phyloP scores from a whole-genome alignment of 1,284 basidiomycete genomes.

The Sanguinoderma infundibulare region DNA sequence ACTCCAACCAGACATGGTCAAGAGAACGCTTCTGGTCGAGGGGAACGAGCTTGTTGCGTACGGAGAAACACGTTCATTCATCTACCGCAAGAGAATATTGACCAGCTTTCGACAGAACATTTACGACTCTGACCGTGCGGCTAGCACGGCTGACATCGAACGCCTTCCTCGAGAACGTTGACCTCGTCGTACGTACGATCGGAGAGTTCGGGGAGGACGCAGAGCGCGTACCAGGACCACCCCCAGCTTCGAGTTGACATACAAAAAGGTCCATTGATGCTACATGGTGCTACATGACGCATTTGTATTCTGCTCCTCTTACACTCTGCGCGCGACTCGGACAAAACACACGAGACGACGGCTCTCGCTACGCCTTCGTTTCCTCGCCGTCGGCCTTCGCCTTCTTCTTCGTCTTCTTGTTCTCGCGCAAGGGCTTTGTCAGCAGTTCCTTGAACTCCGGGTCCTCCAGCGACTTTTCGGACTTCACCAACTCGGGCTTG shows the following conservation, averaged over 20 bases:
- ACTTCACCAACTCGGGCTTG: conserved; percentile 88
- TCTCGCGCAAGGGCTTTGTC: conserved; percentile 82
- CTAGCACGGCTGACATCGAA: conserved; percentile 84
- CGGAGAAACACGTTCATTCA: conserved; percentile 24
- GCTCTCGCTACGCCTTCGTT: conserved; percentile 35
- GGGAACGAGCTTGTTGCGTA: conserved; percentile 75
- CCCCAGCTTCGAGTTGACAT: conserved; percentile 9
- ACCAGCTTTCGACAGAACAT: conserved; percentile 51
- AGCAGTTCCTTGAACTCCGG: conserved; percentile 83
- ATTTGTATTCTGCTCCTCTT: conserved; percentile 20
- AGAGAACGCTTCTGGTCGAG: conserved; percentile 68
- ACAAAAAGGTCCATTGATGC: conserved; percentile 14
- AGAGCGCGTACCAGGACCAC: conserved; percentile 26
- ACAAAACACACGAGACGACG: not conserved
- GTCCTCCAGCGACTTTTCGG: conserved; percentile 89
- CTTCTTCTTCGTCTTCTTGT: conserved; percentile 91
- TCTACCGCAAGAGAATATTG: conserved; percentile 6
- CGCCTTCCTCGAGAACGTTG: conserved; percentile 85
- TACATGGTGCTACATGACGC: conserved; percentile 26
- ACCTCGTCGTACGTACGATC: conserved; percentile 84
- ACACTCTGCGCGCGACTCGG: not conserved
- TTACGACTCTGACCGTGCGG: conserved; percentile 78
- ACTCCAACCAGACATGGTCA: conserved; percentile 79
- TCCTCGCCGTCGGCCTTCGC: conserved; percentile 54
- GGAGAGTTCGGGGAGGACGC: conserved; percentile 75